A percentile compares a stretch with the other conserved stretches of the same genome.
These are phyloP conservation scores for Phytophthora rubi DNA, from an alignment of 352 stramenopile genomes.

Conservation along the genomic window DNA sequence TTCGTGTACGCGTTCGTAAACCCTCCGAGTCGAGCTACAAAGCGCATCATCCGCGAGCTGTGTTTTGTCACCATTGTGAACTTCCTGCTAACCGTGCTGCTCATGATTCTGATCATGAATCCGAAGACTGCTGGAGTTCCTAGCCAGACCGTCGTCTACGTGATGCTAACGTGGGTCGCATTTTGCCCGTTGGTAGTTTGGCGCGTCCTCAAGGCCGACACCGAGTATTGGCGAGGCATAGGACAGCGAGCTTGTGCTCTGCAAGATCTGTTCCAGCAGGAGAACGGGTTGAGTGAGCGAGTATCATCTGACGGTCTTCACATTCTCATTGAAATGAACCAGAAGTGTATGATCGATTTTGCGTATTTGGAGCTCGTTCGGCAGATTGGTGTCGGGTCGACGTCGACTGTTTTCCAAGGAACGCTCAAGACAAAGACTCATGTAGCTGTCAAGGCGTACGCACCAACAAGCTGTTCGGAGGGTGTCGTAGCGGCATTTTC, in stretches of 20 bases:
- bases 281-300: slow-evolving; percentile 38
- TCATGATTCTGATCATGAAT: slow-evolving; percentile 31
- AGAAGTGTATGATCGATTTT: slow-evolving; percentile 64
- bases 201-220: slow-evolving; percentile 54
- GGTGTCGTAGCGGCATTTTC: slow-evolving; percentile 48
- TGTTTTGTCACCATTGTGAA: slow-evolving; percentile 31
- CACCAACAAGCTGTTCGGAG: slow-evolving; percentile 37
- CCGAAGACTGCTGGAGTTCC: slow-evolving; percentile 11
- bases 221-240: slow-evolving; percentile 54
- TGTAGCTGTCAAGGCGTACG: slow-evolving; percentile 59
- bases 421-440: slow-evolving; percentile 42
- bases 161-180: slow-evolving; percentile 24
- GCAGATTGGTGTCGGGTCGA: slow-evolving; percentile 39
- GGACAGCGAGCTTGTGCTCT: slow-evolving; percentile 37
- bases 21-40: slow-evolving; percentile 39
- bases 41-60: slow-evolving; percentile 41
- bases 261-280: slow-evolving; percentile 39
- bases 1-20: slow-evolving; percentile 46
- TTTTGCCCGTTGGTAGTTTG: slow-evolving; percentile 49
- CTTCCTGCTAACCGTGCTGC: slow-evolving; percentile 21
- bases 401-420: slow-evolving; percentile 42
- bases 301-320: slow-evolving; percentile 51
- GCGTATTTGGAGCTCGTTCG: slow-evolving; percentile 48
- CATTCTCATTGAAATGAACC: slow-evolving; percentile 59
- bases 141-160: slow-evolving; percentile 22